Evolutionary conservation across 2,329 filamentous ascomycete genomes (phyloP).

Genomic region (Ophiosphaerella herpotricha): DNA sequence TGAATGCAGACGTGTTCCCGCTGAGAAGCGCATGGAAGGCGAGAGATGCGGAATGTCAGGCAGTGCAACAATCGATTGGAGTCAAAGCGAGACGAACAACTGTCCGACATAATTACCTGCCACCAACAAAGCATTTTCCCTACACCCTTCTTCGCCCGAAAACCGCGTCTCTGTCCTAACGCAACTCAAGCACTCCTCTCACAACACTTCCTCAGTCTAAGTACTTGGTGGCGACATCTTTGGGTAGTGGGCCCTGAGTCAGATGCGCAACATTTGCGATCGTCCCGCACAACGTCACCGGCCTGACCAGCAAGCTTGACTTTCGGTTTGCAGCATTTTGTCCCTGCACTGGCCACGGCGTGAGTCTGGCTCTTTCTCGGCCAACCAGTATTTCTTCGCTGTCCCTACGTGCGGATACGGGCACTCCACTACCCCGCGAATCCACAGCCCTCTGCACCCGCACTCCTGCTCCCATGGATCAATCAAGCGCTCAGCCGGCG

Average conservation of each 20-base stretch:
- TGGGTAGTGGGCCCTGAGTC: conserved; percentile 25
- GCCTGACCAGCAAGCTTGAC: conserved; percentile 12
- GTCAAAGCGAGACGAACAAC: conserved; percentile 23
- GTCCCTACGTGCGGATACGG: conserved; percentile 1
- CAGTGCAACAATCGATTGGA: conserved; percentile 25
- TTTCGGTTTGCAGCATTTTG: too few species aligned
- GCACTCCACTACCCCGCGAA: conserved; percentile 2
- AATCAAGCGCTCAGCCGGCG: conserved; percentile 20
- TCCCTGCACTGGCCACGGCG: background rate
- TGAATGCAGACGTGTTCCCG: background rate
- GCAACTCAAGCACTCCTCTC: background rate
- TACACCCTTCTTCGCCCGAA: background rate
- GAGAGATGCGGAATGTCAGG: conserved; percentile 19
- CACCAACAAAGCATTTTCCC: conserved; percentile 10
- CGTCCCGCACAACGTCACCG: conserved; percentile 35
- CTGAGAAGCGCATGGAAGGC: conserved; percentile 34
- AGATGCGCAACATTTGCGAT: conserved; percentile 9
- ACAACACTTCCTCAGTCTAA: too few species aligned
- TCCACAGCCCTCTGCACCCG: conserved; percentile 1
- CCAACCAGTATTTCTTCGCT: conserved; percentile 7
- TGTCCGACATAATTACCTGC: conserved; percentile 5
- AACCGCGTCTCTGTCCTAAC: background rate
- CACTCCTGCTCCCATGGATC: conserved; percentile 28
- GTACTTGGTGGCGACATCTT: too few species aligned
- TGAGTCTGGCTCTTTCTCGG: conserved; percentile 10